Conservation (phyloP, 2,329 filamentous ascomycete genomes). For the Orbilia quercus region DNA sequence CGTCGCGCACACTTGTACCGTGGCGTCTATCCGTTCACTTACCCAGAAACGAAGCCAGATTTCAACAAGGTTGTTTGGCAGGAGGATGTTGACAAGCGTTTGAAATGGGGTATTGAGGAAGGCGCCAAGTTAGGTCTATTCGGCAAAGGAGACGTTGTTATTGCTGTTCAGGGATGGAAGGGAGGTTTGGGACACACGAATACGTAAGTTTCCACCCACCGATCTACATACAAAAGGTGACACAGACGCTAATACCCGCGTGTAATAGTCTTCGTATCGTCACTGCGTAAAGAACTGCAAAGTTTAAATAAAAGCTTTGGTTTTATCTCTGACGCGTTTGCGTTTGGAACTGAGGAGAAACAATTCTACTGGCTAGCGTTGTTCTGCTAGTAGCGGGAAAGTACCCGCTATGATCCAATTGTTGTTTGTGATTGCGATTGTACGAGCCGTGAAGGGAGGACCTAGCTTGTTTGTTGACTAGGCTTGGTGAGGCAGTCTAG, state of each 20-base stretch:
- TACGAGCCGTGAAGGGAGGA: neutral
- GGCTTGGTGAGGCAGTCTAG: neutral
- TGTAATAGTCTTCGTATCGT: conserved; percentile 54
- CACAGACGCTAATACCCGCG: conserved; percentile 12
- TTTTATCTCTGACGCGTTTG: conserved; percentile 21
- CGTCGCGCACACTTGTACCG: conserved; percentile 96
- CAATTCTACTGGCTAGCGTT: neutral
- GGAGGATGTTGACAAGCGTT: conserved; percentile 95
- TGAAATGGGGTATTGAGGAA: conserved; percentile 94
- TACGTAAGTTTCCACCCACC: conserved; percentile 66
- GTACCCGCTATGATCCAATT: neutral
- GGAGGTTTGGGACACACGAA: conserved; percentile 93
- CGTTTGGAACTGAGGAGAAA: conserved; percentile 2
- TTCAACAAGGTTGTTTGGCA: conserved; percentile 95
- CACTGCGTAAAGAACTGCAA: conserved; percentile 38
- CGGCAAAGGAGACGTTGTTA: conserved; percentile 76
- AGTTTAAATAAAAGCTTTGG: neutral
- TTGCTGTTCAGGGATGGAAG: conserved; percentile 91
- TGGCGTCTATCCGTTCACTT: conserved; percentile 97
- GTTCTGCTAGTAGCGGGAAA: too few relatives aligned
- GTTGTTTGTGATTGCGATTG: neutral
- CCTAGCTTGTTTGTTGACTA: conserved; percentile 5
- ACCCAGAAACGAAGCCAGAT: conserved; percentile 92
- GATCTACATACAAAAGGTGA: neutral
- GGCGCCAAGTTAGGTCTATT: conserved; percentile 85